Base-by-base conservation (phyloP, 306 rosid species). In the Prunus dulcis region DNA sequence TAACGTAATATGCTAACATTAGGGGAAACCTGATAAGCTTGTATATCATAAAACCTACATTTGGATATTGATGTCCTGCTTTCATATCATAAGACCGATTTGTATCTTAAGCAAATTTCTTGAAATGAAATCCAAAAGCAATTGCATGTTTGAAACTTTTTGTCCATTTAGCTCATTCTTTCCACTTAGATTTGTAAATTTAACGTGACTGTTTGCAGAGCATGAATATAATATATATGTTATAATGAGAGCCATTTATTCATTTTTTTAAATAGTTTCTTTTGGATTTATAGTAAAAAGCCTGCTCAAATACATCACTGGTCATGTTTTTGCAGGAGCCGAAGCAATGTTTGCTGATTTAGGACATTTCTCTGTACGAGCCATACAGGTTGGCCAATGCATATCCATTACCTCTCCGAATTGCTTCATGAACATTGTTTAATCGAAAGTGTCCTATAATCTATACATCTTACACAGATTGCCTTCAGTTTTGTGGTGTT, bases 341-440 rank as follows among this genome's bases (percentile, higher is more conserved):
- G 98, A 95, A 87, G 98, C 96, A 58, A 95, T 95, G 98, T 95
- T 95, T 88, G 97, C 97, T 65, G 98, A 95, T 88, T 87, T 95
- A 30, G 97, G 99, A 69, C 97, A 92, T 87, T 95, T 95, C 81
- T 81, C 93, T 75, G 96, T 95, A 78, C 89, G 67, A 15, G 79
- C 99, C 76, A 92, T 92, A 82, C 97, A 95, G 97, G 99, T 92
- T 75, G 64, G 75, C 34, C 62, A 25, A 14, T 25, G 49, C 73
- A 76, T 69, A 66, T 61, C 57, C n/a, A 45, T 50, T 81, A 50
- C 78, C 73, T 71, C 64, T 70, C 67, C 72, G 71, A 30, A 38
- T 51, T 63, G 64, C 23, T 75, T 34, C 55, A 72, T 70, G 63
- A 34, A 17, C 62, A 34, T 79, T 27, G n/a, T 4, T 77, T 77